phyloP scores from a whole-genome alignment of 768 basidiomycete genomes.

The Boletus huronensis region DNA sequence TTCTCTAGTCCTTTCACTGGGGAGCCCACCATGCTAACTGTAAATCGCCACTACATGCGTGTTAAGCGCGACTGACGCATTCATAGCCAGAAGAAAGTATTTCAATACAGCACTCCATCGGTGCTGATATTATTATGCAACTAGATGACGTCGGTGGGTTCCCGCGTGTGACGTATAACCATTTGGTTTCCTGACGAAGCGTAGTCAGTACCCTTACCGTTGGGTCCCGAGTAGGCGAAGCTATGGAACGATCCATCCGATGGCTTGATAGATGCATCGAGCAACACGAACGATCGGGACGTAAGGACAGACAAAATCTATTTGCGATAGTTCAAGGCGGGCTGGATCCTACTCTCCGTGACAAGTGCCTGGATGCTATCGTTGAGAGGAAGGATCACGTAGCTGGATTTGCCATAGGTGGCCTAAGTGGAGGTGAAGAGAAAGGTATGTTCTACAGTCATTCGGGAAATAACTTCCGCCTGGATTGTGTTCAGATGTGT shows the following conservation, averaged over 20 bases:
- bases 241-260: constrained; percentile 83
- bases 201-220: constrained; percentile 76
- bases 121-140: constrained; percentile 94
- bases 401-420: constrained; percentile 90
- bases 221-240: constrained; percentile 80
- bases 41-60: constrained; percentile 33
- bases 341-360: constrained; percentile 64
- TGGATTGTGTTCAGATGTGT: constrained; percentile 51
- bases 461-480: constrained; percentile 3
- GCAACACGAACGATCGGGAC: constrained; percentile 67
- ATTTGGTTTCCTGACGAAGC: constrained; percentile 1
- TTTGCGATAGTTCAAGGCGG: constrained; percentile 94
- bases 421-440: constrained; percentile 87
- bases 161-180: not conserved
- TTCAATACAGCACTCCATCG: constrained; percentile 84
- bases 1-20: constrained; percentile 85
- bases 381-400: constrained; percentile 67
- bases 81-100: constrained; percentile 86
- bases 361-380: constrained; percentile 81
- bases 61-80: constrained; percentile 1
- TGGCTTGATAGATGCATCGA: constrained; percentile 90
- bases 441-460: constrained; percentile 53
- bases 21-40: constrained; percentile 84
- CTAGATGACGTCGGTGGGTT: constrained; percentile 83
- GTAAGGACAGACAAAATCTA: constrained; percentile 66